These are phyloP conservation scores for Cucumis cinereus DNA, from an alignment of 306 rosid species.

Conservation along the genomic window DNA sequence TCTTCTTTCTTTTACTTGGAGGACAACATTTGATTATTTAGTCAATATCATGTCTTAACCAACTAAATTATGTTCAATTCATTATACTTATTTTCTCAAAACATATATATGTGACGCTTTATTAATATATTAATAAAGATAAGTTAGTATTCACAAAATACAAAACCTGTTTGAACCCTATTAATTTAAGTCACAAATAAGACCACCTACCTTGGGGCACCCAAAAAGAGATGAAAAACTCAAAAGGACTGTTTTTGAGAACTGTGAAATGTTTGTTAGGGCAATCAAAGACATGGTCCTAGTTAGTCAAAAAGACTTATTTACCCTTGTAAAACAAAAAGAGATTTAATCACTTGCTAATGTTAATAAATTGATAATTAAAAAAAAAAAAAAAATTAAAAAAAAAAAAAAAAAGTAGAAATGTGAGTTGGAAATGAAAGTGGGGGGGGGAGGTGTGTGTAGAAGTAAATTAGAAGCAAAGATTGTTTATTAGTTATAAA, in stretches of 20 bases:
- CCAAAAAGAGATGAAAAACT: not conserved
- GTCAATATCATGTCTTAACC: too few relatives aligned
- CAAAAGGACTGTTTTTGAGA: too few relatives aligned
- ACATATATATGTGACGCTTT: too few relatives aligned
- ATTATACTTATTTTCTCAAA: not conserved
- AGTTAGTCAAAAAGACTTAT: not conserved
- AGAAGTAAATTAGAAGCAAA: conserved; percentile 8
- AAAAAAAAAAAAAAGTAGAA: not conserved
- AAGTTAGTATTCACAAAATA: too few relatives aligned
- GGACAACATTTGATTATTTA: too few relatives aligned
- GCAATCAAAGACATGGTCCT: not conserved
- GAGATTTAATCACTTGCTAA: not conserved
- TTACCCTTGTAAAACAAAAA: not conserved
- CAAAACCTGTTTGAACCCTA: too few relatives aligned
- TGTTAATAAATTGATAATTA: too few relatives aligned
- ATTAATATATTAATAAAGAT: too few relatives aligned
- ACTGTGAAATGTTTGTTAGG: not conserved
- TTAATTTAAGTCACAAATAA: too few relatives aligned
- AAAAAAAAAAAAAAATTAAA: too few relatives aligned
- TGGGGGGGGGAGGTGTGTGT: not conserved
- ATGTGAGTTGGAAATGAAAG: not conserved
- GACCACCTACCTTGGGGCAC: not conserved
- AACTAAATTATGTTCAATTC: not conserved
- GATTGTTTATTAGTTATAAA: not conserved
- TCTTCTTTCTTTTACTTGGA: too few relatives aligned